A percentile compares a stretch with the other conserved stretches of the same genome.
Evolutionary conservation across 2,329 filamentous ascomycete genomes (phyloP).

Genomic region (Fusarium redolens): DNA sequence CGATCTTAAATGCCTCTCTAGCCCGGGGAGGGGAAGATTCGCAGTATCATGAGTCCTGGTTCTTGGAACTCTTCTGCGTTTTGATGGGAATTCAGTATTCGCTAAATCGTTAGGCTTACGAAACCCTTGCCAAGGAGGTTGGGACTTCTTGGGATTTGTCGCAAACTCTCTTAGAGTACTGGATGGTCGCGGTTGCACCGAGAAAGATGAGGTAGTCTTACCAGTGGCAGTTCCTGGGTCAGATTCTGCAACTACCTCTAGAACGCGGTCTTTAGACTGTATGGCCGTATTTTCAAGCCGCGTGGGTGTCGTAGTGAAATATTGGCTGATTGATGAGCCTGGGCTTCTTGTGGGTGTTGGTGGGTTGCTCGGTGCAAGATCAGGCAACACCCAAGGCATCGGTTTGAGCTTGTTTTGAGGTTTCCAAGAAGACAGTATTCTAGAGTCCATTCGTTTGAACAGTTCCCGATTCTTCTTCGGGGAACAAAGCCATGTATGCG

Average conservation of each 20-base stretch:
- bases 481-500: constrained; percentile 51
- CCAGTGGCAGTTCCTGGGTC: neutral
- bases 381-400: constrained; percentile 50
- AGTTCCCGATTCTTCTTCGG: constrained; percentile 47
- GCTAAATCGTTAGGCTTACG: constrained; percentile 6
- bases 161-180: neutral
- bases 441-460: constrained; percentile 49
- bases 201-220: neutral
- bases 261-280: neutral
- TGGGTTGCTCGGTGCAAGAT: constrained; percentile 30
- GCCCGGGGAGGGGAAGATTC: constrained; percentile 39
- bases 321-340: constrained; percentile 30
- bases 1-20: constrained; percentile 39
- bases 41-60: constrained; percentile 28
- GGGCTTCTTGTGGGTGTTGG: constrained; percentile 1
- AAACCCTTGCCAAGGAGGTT: constrained; percentile 29
- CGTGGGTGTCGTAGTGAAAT: constrained; percentile 25
- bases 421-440: constrained; percentile 44
- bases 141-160: neutral
- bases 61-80: constrained; percentile 25
- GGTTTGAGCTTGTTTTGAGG: constrained; percentile 46
- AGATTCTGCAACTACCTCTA: neutral
- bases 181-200: neutral
- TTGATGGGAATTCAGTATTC: neutral
- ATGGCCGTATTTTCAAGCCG: neutral